Conservation (phyloP, 164 flowering plant genomes). For the Aristolochia contorta region DNA sequence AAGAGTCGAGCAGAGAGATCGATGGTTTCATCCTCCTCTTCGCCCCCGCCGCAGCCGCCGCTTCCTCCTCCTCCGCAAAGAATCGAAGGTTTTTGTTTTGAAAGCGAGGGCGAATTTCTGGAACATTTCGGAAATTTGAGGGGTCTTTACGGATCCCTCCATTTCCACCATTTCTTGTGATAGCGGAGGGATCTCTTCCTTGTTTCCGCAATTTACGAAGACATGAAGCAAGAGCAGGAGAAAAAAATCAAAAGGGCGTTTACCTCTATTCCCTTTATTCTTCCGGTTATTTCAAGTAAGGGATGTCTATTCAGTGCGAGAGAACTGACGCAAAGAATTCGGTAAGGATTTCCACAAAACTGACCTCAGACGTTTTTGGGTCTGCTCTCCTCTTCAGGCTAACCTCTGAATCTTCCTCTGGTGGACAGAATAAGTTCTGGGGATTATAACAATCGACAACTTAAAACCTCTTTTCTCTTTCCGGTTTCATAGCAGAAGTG, state of each 20-base stretch:
- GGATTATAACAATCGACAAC: too few relatives aligned
- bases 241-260: neutral
- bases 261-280: neutral
- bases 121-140: constrained; percentile 78
- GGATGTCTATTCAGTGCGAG: constrained; percentile 1
- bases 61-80: constrained; percentile 65
- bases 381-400: neutral
- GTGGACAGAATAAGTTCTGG: neutral
- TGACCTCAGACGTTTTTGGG: neutral
- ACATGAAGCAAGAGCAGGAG: neutral
- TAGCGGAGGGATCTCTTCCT: neutral
- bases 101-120: constrained; percentile 85
- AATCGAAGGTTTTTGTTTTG: constrained; percentile 86
- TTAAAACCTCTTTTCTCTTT: too few relatives aligned
- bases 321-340: neutral
- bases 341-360: neutral
- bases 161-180: constrained; percentile 25
- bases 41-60: constrained; percentile 1
- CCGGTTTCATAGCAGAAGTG: too few relatives aligned
- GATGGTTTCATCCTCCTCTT: constrained; percentile 18
- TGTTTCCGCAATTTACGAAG: too few relatives aligned
- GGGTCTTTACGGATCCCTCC: constrained; percentile 45
- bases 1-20: constrained; percentile 57
- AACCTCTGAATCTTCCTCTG: neutral
- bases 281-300: constrained; percentile 1